Base-by-base conservation (phyloP, 1,139 yeast genomes). In the Saccharomyces pastorianus region DNA sequence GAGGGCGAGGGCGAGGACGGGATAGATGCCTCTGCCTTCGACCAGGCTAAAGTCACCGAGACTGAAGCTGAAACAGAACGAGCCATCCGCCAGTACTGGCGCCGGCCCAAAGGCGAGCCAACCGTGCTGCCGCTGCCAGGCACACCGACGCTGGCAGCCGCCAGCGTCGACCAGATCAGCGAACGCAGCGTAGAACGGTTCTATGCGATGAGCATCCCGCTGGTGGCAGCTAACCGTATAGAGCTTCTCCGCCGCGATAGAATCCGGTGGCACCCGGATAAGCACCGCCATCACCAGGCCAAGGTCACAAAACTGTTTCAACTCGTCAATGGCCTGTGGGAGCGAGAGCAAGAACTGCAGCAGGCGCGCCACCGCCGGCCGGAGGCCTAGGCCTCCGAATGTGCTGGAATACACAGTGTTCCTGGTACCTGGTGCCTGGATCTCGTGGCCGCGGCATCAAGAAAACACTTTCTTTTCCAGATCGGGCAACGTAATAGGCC, bases 251-350 rank as follows among this genome's bases (percentile, higher is more conserved):
- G 53, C 38, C 41, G 25, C 14, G 56, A 54, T 11, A 50, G 56
- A 28, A 31, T 52, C 11, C 50, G 28, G 34, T 54, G 56, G 56
- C 56, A 54, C 41, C 56, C 56, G 17, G 56, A 54, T 26, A 54
- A 54, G 31, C 29, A 38, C 2, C 44, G 44, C 3, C 6, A 14
- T 2, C 6, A 38, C 6, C 8, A 38, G 6, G 7, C 44, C 11
- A 38, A 38, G 5, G 44, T 41, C 42, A 13, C 14, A 20, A 20
- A 34, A 17, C 31, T 54, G 50, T 54, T 54, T 41, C 56, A 54
- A 9, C 28, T 48, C 6, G 46, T 54, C 4, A 54, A 54, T 26
- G 50, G 47, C 17, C 9, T 54, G 26, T 54, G 55, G 55, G 53
- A 54, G 31, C 29, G 8, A 1, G 31, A n/a, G 20, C 20, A 23